phyloP scores from a whole-genome alignment of 2,329 filamentous ascomycete species.

The Stachybotrys chartarum region DNA sequence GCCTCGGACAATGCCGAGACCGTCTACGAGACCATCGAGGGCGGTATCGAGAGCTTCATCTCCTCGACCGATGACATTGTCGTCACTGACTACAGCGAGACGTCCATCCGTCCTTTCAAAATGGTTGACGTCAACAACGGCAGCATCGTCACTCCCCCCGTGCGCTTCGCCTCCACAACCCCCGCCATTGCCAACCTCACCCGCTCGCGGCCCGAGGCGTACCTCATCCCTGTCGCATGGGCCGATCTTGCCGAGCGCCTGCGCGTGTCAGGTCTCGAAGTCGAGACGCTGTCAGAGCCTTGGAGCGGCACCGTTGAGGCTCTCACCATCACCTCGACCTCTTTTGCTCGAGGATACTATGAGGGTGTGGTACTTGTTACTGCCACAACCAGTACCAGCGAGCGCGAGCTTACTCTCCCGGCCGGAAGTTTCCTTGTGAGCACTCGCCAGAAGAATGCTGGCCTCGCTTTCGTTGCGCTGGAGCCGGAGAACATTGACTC shows the following conservation, averaged over 20 bases:
- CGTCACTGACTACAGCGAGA: conserved; percentile 16
- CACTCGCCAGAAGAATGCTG: conserved; percentile 25
- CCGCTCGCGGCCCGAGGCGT: conserved; percentile 18
- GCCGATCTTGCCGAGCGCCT: conserved; percentile 18
- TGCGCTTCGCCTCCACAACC: conserved; percentile 20
- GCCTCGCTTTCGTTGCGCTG: conserved; percentile 17
- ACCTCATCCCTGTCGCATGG: conserved; percentile 22
- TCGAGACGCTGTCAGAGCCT: conserved; percentile 11
- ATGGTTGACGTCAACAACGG: conserved; percentile 21
- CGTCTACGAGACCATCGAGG: conserved; percentile 17
- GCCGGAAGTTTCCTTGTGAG: conserved; percentile 22
- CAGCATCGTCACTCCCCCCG: conserved; percentile 14
- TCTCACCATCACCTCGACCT: conserved; percentile 14
- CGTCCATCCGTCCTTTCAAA: conserved; percentile 10
- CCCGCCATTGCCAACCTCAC: conserved; percentile 18
- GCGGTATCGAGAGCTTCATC: conserved; percentile 18
- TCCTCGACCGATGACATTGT: conserved; percentile 16
- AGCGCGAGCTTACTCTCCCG: conserved; percentile 14
- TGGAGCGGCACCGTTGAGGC: conserved; percentile 19
- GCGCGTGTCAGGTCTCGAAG: conserved; percentile 13
- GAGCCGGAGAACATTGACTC: conserved; percentile 27
- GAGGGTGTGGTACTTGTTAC: conserved; percentile 17
- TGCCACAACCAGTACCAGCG: conserved; percentile 9
- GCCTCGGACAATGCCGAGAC: conserved; percentile 18
- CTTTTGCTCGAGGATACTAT: conserved; percentile 13